Evolutionary conservation across 306 rosid genomes (phyloP).

Genomic region (Fagus sylvatica): DNA sequence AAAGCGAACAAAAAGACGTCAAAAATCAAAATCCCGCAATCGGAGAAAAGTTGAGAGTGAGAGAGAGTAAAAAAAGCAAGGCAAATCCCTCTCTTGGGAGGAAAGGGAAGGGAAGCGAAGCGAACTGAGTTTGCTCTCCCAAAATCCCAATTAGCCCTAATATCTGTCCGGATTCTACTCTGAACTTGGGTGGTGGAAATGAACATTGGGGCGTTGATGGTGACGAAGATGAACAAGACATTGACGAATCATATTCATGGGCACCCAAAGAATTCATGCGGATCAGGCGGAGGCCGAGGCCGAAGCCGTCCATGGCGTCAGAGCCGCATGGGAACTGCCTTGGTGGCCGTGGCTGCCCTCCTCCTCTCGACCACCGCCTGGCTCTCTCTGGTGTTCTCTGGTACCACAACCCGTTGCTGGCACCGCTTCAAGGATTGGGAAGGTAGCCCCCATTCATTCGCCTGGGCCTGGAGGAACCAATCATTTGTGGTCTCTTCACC

Average conservation of each 20-base stretch:
- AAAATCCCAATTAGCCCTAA: background rate
- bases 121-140: background rate
- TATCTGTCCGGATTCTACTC: background rate
- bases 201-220: constrained; percentile 18
- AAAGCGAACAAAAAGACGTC: background rate
- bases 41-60: background rate
- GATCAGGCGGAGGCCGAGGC: constrained; percentile 13
- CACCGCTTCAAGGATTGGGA: constrained; percentile 48
- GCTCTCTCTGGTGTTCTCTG: constrained; percentile 67
- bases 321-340: constrained; percentile 42
- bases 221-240: constrained; percentile 3
- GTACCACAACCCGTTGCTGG: constrained; percentile 49
- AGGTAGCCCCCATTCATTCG: constrained; percentile 31
- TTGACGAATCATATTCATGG: too few species aligned
- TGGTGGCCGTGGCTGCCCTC: constrained; percentile 56
- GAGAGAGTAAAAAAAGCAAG: background rate
- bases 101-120: background rate
- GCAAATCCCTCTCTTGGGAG: background rate
- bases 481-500: constrained; percentile 11
- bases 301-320: constrained; percentile 48
- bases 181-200: constrained; percentile 11
- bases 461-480: constrained; percentile 35
- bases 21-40: background rate
- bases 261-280: too few species aligned
- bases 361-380: constrained; percentile 59